Evolutionary conservation across 2,329 filamentous ascomycete genomes (phyloP).

Genomic region (Penicillium aurantiogriseum): DNA sequence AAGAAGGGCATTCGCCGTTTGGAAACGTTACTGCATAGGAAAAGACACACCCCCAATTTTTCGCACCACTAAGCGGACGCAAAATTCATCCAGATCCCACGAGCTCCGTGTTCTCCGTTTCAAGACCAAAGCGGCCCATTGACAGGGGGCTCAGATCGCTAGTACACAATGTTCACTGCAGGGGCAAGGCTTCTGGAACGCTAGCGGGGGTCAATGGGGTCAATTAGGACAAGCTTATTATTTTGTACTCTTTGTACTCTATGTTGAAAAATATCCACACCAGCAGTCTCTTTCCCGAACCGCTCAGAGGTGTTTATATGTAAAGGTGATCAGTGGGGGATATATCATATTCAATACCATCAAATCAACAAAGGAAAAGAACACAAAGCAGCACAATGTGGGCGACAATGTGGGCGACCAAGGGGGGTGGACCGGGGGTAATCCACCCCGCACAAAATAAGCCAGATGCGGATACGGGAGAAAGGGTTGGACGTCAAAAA

Average conservation of each 20-base stretch:
- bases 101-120: neutral
- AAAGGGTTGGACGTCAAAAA: neutral
- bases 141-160: neutral
- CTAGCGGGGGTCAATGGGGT: neutral
- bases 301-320: neutral
- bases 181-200: slow-evolving; percentile 8
- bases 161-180: neutral
- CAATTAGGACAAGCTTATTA: neutral
- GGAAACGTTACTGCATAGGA: neutral
- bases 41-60: neutral
- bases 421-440: neutral
- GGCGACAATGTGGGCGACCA: neutral
- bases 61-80: neutral
- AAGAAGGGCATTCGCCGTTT: neutral
- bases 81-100: neutral
- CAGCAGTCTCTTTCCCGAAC: neutral
- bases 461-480: neutral
- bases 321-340: neutral
- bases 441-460: slow-evolving; percentile 1
- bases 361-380: neutral
- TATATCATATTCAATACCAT: neutral
- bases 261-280: neutral
- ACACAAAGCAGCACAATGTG: neutral
- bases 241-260: neutral
- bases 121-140: neutral